Evolutionary conservation across 768 basidiomycete species (phyloP).

Genomic region (Agaricus subrufescens): DNA sequence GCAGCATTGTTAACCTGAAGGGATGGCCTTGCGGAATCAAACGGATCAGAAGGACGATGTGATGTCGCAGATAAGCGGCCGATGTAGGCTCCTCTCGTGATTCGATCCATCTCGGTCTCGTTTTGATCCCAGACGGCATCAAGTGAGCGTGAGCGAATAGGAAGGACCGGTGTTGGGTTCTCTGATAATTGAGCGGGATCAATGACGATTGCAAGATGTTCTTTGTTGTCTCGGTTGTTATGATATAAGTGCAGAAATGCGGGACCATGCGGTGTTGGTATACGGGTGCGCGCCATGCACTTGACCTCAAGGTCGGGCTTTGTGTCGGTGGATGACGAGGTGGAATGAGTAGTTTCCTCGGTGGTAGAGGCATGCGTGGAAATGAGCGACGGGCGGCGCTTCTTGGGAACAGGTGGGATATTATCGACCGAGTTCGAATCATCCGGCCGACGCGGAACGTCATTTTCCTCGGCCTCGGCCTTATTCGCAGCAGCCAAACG

Average conservation of each 20-base stretch:
- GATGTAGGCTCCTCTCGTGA: slow-evolving; percentile 90
- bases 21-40: slow-evolving; percentile 15
- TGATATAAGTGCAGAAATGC: slow-evolving; percentile 94
- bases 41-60: slow-evolving; percentile 37
- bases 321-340: slow-evolving; percentile 22
- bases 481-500: slow-evolving; percentile 34
- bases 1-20: slow-evolving; percentile 15
- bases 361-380: slow-evolving; percentile 10
- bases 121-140: slow-evolving; percentile 79
- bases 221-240: slow-evolving; percentile 88
- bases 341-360: slow-evolving; percentile 19
- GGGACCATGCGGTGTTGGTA: slow-evolving; percentile 93
- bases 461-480: slow-evolving; percentile 50
- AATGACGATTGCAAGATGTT: slow-evolving; percentile 93
- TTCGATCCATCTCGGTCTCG: slow-evolving; percentile 92
- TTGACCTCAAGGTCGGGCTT: slow-evolving; percentile 46
- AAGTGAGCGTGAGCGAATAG: slow-evolving; percentile 76
- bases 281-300: slow-evolving; percentile 96
- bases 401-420: slow-evolving; percentile 33
- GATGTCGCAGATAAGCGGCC: slow-evolving; percentile 68
- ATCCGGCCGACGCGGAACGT: slow-evolving; percentile 30
- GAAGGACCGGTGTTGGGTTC: slow-evolving; percentile 38
- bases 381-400: slow-evolving; percentile 33
- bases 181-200: slow-evolving; percentile 81
- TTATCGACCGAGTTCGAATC: slow-evolving; percentile 34